Percentiles rank a stretch among this genome's conserved stretches.
phyloP scores from a whole-genome alignment of 2,329 filamentous ascomycete genomes.

The Akanthomyces dipterigenus region DNA sequence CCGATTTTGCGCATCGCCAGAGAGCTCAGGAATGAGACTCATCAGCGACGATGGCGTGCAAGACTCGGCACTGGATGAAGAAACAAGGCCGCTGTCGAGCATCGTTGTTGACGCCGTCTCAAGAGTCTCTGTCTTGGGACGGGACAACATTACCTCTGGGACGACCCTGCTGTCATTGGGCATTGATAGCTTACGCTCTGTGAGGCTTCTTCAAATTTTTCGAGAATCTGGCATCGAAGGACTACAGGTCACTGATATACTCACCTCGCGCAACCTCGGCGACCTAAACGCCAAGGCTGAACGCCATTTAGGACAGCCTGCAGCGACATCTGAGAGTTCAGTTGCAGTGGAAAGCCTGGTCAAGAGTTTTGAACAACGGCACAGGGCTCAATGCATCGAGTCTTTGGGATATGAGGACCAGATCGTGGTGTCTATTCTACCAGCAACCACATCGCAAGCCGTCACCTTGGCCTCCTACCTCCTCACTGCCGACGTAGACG shows the following conservation, averaged over 20 bases:
- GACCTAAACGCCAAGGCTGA: background rate
- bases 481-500: background rate
- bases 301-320: background rate
- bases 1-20: background rate
- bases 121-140: background rate
- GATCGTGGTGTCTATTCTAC: background rate
- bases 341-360: background rate
- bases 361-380: background rate
- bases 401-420: background rate
- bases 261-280: background rate
- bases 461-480: background rate
- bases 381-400: background rate
- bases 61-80: background rate
- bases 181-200: background rate
- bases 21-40: background rate
- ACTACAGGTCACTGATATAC: constrained; percentile 1
- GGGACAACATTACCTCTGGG: background rate
- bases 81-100: background rate
- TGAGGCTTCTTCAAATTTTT: background rate
- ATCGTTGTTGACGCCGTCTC: background rate
- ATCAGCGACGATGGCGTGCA: background rate
- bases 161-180: background rate
- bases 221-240: background rate
- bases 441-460: constrained; percentile 1
- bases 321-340: background rate